Conservation (phyloP, 129 eudicot genomes). For the Pseudognaphalium luteoalbum region DNA sequence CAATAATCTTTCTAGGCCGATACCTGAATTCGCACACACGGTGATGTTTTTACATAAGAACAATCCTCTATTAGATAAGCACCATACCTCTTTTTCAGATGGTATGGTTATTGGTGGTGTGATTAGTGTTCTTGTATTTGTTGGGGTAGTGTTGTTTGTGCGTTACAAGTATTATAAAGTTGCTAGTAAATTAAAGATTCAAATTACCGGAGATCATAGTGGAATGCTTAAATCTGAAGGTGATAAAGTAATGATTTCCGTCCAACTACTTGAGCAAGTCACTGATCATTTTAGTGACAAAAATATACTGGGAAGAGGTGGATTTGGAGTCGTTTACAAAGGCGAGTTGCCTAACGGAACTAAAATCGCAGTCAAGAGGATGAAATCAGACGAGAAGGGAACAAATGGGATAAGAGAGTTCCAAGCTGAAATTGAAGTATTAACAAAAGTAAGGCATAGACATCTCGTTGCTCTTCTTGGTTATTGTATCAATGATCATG, state of each 20-base stretch:
- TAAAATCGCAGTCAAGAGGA: slow-evolving; percentile 45
- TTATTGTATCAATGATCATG: slow-evolving; percentile 40
- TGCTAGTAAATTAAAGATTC: slow-evolving; percentile 40
- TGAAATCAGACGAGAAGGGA: slow-evolving; percentile 31
- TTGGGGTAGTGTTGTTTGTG: slow-evolving; percentile 37
- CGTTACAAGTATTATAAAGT: slow-evolving; percentile 44
- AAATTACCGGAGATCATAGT: slow-evolving; percentile 42
- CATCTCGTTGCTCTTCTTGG: slow-evolving; percentile 46
- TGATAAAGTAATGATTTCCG: slow-evolving; percentile 44
- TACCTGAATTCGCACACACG: slow-evolving; percentile 26
- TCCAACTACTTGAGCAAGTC: slow-evolving; percentile 38
- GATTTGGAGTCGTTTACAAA: slow-evolving; percentile 45
- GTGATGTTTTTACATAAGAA: slow-evolving; percentile 31
- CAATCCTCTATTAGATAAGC: slow-evolving; percentile 28
- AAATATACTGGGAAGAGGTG: slow-evolving; percentile 43
- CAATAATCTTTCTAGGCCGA: slow-evolving; percentile 42
- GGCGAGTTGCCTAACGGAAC: slow-evolving; percentile 43
- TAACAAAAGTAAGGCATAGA: slow-evolving; percentile 47
- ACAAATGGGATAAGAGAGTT: slow-evolving; percentile 41
- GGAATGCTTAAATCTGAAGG: slow-evolving; percentile 49
- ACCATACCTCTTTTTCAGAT: slow-evolving; percentile 1
- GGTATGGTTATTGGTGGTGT: slow-evolving; percentile 44
- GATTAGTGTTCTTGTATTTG: slow-evolving; percentile 37
- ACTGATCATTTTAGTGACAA: slow-evolving; percentile 41
- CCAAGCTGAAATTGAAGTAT: slow-evolving; percentile 44